A percentile compares a stretch with the other conserved stretches of the same genome.
Conservation (phyloP, 73 alveolate species). For the Tetrahymena borealis region DNA sequence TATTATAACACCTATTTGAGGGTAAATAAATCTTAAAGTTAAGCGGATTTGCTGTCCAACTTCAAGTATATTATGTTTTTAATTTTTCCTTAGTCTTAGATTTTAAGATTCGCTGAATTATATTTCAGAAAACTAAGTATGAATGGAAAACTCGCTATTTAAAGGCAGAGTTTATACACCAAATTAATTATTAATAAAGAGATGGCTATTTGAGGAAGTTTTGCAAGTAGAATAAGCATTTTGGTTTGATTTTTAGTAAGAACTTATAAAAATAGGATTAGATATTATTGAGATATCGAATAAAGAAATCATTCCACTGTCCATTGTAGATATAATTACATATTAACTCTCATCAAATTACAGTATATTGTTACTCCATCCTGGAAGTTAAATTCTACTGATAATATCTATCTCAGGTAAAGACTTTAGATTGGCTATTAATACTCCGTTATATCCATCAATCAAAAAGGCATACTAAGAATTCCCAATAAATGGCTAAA, state of each 20-base stretch:
- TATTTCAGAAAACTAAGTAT: background rate
- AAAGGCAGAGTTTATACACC: background rate
- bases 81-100: too few relatives aligned
- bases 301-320: background rate
- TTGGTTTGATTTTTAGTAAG: background rate
- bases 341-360: background rate
- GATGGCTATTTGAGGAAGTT: background rate
- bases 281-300: background rate
- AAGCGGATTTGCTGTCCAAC: background rate
- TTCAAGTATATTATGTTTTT: background rate
- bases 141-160: background rate
- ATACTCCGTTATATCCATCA: background rate
- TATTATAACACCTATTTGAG: background rate
- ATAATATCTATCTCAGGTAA: background rate
- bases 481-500: background rate
- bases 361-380: background rate
- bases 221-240: background rate
- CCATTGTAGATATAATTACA: background rate
- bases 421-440: background rate
- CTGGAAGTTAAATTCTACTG: background rate
- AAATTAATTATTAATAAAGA: background rate
- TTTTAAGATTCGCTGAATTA: too few relatives aligned
- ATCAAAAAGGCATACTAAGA: background rate
- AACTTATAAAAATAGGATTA: background rate
- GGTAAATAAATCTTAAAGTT: background rate